Evolutionary conservation across 495 filamentous ascomycete genomes (phyloP).

Genomic region (Cryomyces minteri): DNA sequence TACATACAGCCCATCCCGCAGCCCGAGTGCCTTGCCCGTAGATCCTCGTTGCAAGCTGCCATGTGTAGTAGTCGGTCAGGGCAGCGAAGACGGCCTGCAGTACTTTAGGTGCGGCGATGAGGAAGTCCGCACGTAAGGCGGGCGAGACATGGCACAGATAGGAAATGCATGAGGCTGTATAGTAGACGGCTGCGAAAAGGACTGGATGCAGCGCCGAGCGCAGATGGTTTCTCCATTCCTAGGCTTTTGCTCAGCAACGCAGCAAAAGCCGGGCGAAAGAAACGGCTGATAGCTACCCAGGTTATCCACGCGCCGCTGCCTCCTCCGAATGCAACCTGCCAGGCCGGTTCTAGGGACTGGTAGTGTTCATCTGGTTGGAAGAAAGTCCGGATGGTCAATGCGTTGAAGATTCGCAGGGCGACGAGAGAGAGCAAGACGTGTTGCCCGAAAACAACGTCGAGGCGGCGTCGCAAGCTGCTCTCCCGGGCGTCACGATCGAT

Average conservation of each 20-base stretch:
- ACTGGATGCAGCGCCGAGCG: conserved; percentile 84
- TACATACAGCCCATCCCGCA: conserved; percentile 50
- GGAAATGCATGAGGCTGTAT: conserved; percentile 32
- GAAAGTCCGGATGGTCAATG: conserved; percentile 74
- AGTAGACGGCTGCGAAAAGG: conserved; percentile 66
- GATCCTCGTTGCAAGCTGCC: conserved; percentile 55
- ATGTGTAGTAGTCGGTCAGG: conserved; percentile 72
- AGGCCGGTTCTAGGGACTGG: conserved; percentile 89
- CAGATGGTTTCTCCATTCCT: conserved; percentile 91
- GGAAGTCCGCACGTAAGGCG: conserved; percentile 35
- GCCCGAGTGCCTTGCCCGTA: conserved; percentile 41
- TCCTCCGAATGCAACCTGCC: conserved; percentile 68
- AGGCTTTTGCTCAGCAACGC: neutral
- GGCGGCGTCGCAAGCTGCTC: no score
- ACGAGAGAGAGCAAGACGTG: conserved; percentile 26
- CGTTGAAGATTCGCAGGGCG: conserved; percentile 65
- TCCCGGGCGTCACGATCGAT: no score
- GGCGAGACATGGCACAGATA: conserved; percentile 27
- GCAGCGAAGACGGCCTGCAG: conserved; percentile 65
- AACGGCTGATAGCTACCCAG: conserved; percentile 43
- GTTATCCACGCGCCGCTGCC: conserved; percentile 80
- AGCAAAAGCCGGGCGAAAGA: neutral
- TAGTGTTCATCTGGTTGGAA: conserved; percentile 99
- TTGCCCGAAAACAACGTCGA: neutral
- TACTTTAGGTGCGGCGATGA: conserved; percentile 55